Evolutionary conservation across 768 basidiomycete genomes (phyloP).

Genomic region (Coprinopsis marcescibilis): DNA sequence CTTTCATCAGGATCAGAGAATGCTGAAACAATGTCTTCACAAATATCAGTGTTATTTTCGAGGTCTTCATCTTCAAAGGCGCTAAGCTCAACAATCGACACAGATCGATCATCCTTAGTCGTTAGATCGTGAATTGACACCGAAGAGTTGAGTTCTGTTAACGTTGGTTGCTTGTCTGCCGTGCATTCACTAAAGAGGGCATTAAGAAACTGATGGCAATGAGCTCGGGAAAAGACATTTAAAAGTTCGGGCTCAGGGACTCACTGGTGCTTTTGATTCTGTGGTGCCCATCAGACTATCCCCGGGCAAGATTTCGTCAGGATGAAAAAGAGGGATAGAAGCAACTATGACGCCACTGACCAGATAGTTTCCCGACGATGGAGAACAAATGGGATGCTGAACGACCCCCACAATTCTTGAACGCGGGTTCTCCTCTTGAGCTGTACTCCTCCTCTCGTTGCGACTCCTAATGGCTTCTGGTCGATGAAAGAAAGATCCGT

Average conservation of each 20-base stretch:
- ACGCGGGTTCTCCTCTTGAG: neutral
- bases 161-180: neutral
- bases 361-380: neutral
- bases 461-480: slow-evolving; percentile 5
- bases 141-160: no score
- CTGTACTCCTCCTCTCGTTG: neutral
- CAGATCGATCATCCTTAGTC: neutral
- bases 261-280: neutral
- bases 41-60: neutral
- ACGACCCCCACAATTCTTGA: neutral
- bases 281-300: neutral
- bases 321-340: no score
- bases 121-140: neutral
- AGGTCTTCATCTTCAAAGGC: neutral
- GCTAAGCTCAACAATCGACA: neutral
- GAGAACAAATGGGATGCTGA: neutral
- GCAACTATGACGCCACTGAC: no score
- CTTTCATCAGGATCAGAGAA: neutral
- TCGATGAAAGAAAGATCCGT: slow-evolving; percentile 8
- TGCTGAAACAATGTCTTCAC: neutral
- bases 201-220: neutral
- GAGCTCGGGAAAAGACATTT: neutral
- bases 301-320: no score
- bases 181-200: neutral
- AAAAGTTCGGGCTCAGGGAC: neutral